Evolutionary conservation across 108 stramenopile species (phyloP), one percentile per base, ranked within the genome.

Genomic region (Cyclostephanos invisitatus): DNA sequence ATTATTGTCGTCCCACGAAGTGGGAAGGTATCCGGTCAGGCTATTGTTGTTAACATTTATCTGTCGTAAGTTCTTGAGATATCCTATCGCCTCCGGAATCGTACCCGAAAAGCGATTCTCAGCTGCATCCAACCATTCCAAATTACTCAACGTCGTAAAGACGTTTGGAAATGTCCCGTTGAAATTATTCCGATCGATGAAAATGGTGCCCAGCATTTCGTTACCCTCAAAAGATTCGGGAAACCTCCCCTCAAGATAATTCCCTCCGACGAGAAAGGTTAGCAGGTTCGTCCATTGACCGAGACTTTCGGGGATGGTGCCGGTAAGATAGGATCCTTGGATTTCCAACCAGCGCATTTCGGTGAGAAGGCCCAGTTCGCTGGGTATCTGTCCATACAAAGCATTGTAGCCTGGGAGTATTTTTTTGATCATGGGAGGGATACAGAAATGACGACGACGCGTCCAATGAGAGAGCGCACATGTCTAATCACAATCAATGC

Each of bases 111-210:
- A 77, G 15, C 3, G n/a, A 60, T 70, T 77, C 18, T 66, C 50
- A 15, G 64, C 76, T 12, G 76, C 69, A 60, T 77, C 69, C 63
- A 77, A 58, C 76, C 76, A 77, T 59, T 77, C 76, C 58, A 77
- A 59, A 70, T 77, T 77, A 57, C 66, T 70, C 21, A 77, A 56
- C 17, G 76, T 70, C 18, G 69, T 48, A 65, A 77, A 70, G 17
- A 70, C 76, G 18, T 50, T 54, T n/a, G 76, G 76, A 48, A 65
- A 77, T n/a, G 69, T 70, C 48, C 76, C 76, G 65, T 70, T 70
- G 37, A 77, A 66, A 36, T 25, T 28, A 70, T 79, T 79, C 1
- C 53, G 56, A 53, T 79, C 67, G 8, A 79, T 62, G 22, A 70
- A 77, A 0, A 77, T 60, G 12, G 78, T 79, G 10, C 78, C 78